Conservation (phyloP, 306 rosid species). For the Cercis canadensis region DNA sequence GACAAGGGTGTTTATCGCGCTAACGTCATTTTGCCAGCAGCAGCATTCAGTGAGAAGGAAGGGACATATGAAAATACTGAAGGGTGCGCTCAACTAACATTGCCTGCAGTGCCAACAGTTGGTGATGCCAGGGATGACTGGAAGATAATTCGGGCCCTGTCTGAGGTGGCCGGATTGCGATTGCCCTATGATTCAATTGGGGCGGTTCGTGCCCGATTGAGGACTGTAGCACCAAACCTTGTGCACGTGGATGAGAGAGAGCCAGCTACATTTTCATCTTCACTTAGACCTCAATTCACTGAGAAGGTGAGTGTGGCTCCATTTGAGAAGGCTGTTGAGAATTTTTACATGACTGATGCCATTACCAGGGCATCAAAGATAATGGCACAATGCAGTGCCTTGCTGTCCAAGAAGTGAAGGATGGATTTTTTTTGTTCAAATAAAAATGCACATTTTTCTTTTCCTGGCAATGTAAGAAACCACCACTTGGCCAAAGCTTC, state of each 20-base stretch:
- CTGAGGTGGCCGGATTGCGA: conserved; percentile 78
- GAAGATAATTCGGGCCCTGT: conserved; percentile 91
- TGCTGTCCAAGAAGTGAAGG: conserved; percentile 76
- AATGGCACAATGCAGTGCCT: conserved; percentile 98
- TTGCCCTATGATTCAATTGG: conserved; percentile 80
- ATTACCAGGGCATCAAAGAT: conserved; percentile 98
- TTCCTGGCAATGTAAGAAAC: conserved; percentile 42
- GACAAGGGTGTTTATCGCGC: conserved; percentile 91
- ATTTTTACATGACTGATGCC: conserved; percentile 97
- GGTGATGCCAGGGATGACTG: conserved; percentile 99
- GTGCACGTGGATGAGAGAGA: conserved; percentile 77
- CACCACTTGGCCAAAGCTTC: conserved; percentile 46
- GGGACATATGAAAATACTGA: conserved; percentile 92
- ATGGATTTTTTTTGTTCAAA: conserved; percentile 40
- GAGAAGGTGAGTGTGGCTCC: conserved; percentile 57
- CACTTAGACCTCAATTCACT: conserved; percentile 64
- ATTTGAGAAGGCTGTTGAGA: conserved; percentile 68
- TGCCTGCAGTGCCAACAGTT: conserved; percentile 97
- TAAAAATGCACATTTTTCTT: conserved; percentile 35
- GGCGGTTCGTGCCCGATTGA: conserved; percentile 69
- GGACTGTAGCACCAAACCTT: conserved; percentile 88
- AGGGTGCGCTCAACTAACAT: conserved; percentile 86
- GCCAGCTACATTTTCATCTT: conserved; percentile 72
- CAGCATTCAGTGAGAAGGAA: conserved; percentile 98
- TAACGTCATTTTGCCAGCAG: conserved; percentile 79